Percentiles rank a stretch among this genome's conserved stretches.
Evolutionary conservation across 164 flowering plant species (phyloP).

Genomic region (Chimonanthus salicifolius): DNA sequence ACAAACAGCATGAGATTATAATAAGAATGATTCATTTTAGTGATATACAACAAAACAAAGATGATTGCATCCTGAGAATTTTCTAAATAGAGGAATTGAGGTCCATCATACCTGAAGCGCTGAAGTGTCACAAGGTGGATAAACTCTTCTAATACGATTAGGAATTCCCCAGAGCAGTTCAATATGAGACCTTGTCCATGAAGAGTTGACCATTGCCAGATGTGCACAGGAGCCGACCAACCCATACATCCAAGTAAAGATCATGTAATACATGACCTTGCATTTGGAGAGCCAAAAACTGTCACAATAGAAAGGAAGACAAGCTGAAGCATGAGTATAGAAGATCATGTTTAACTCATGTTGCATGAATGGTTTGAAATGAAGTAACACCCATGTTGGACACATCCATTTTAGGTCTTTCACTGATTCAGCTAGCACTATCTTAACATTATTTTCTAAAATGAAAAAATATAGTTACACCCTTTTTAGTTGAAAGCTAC

Average conservation of each 20-base stretch:
- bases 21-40: background rate
- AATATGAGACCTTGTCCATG: conserved; percentile 88
- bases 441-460: background rate
- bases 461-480: background rate
- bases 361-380: no score
- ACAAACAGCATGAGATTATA: background rate
- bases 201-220: conserved; percentile 90
- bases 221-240: conserved; percentile 78
- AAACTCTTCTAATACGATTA: conserved; percentile 55
- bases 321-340: conserved; percentile 14
- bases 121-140: conserved; percentile 95
- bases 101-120: conserved; percentile 71
- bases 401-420: background rate
- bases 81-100: background rate
- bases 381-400: background rate
- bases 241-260: conserved; percentile 84
- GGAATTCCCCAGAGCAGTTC: conserved; percentile 76
- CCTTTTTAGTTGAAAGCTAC: background rate
- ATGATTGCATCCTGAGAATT: background rate
- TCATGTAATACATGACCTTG: conserved; percentile 64
- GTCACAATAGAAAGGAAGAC: conserved; percentile 19
- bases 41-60: background rate
- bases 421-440: background rate
- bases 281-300: conserved; percentile 63
- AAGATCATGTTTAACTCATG: background rate